Evolutionary conservation across 2,329 filamentous ascomycete species (phyloP), one percentile per base, ranked within the genome.

Genomic region (Aureobasidium zeae): DNA sequence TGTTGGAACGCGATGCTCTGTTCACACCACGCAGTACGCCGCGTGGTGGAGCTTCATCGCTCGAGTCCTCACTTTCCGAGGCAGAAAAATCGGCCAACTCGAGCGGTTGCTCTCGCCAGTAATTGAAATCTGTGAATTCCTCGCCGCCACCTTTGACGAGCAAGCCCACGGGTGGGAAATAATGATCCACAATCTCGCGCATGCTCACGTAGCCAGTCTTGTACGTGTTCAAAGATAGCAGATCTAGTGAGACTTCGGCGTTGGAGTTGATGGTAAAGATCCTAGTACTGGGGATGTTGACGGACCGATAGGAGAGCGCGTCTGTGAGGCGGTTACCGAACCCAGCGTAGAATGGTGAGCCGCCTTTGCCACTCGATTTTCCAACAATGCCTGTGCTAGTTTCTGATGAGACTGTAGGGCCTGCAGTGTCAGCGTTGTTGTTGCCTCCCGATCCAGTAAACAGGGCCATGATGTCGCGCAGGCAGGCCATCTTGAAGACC

Each of bases 241-340:
- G 70, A 59, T 96, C 89, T 16, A 98, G 70, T 20, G 83, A 89
- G 21, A 98, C 88, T 63, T 98, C 91, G 1, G 89, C 88, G 58
- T 96, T 94, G 43, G 86, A 91, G 63, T 98, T 98, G 71, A 98
- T 98, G 12, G 91, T 95, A 63, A 98, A 98, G 54, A 98, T 98
- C 42, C 91, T 77, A 17, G 83, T 93, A 41, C 84, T 82, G 0
- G 91, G 91, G 29, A 98, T 94, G 59, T 94, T 93, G 43, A 98
- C 91, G 4, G 85, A 91, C 48, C 91, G 83, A 61, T 98, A 98
- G 41, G 86, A 94, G 47, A 98, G 77, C 44, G 94, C 91, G 60
- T 98, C 93, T 1, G 93, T 98, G 45, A 98, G 73, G 45, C 91
- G 80, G 62, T 98, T 98, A 47, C 93, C 91, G 57, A 96, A 98